Evolutionary conservation across 345 rosid genomes (phyloP).

Genomic region (Erodium maritimum): DNA sequence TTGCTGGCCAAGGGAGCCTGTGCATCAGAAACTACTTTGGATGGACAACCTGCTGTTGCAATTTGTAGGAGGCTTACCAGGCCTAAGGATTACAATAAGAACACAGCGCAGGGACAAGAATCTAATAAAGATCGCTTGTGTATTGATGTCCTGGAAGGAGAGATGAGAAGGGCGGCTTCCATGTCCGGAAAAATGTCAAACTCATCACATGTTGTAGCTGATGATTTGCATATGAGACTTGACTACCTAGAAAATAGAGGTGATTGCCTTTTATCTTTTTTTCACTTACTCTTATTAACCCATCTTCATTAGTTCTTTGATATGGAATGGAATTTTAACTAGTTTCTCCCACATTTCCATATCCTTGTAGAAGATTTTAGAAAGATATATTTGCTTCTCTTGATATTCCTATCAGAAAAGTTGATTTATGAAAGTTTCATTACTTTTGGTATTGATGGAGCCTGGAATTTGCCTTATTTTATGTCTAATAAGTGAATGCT

Average conservation of each 20-base stretch:
- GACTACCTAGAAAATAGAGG: constrained; percentile 38
- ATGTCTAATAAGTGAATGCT: neutral
- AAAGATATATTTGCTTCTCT: too few relatives aligned
- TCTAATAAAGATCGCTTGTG: constrained; percentile 29
- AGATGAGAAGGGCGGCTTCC: constrained; percentile 15
- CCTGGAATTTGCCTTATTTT: too few relatives aligned
- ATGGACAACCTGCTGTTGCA: constrained; percentile 28
- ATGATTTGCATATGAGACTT: constrained; percentile 23
- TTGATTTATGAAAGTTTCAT: too few relatives aligned
- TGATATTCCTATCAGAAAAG: too few relatives aligned
- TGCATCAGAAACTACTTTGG: constrained; percentile 19
- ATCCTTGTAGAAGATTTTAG: too few relatives aligned
- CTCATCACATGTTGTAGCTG: constrained; percentile 8
- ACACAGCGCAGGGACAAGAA: constrained; percentile 19
- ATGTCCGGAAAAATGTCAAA: constrained; percentile 5
- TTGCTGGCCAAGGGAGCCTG: constrained; percentile 26
- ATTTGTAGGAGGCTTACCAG: constrained; percentile 32
- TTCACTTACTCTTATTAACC: neutral
- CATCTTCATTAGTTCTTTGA: too few relatives aligned
- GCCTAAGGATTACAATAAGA: constrained; percentile 27
- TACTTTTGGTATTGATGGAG: too few relatives aligned
- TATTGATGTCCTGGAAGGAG: constrained; percentile 29
- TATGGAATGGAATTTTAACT: too few relatives aligned
- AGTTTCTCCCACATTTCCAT: too few relatives aligned
- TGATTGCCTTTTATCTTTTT: neutral